A percentile compares a stretch with the other conserved stretches of the same genome.
These are phyloP conservation scores for Ophiostoma himal-ulmi DNA, from an alignment of 2,329 filamentous ascomycete species.

Conservation along the genomic window DNA sequence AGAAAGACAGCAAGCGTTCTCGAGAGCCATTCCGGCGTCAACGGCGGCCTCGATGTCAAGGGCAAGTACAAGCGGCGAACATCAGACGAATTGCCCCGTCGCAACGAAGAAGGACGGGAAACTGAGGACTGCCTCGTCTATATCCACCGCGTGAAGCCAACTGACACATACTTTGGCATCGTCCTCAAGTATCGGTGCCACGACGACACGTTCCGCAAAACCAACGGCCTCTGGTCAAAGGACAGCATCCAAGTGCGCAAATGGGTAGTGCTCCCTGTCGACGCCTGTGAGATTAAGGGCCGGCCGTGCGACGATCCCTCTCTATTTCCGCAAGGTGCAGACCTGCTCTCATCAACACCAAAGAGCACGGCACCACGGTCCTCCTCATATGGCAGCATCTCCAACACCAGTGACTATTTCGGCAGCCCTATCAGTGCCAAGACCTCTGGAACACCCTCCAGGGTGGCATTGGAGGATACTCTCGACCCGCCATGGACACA, in stretches of 20 bases:
- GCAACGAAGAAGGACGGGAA: constrained; percentile 39
- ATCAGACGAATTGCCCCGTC: constrained; percentile 53
- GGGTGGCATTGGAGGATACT: constrained; percentile 30
- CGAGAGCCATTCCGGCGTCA: constrained; percentile 56
- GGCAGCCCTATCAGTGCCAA: constrained; percentile 13
- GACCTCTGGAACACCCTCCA: constrained; percentile 25
- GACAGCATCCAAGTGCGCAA: constrained; percentile 83
- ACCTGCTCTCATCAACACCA: constrained; percentile 49
- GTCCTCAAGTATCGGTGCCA: constrained; percentile 86
- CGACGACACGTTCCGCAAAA: constrained; percentile 73
- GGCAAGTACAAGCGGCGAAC: constrained; percentile 60
- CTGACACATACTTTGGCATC: constrained; percentile 85
- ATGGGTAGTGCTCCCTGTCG: constrained; percentile 76
- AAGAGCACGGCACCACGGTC: constrained; percentile 24
- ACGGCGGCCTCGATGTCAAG: constrained; percentile 50
- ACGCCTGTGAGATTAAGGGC: constrained; percentile 80
- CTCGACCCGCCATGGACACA: constrained; percentile 71
- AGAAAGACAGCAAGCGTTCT: constrained; percentile 54
- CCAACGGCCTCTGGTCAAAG: constrained; percentile 91
- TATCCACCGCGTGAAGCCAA: constrained; percentile 74
- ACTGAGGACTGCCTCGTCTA: constrained; percentile 78
- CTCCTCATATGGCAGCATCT: not conserved
- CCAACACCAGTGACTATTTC: constrained; percentile 17
- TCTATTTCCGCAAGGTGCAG: constrained; percentile 39
- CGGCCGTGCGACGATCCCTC: constrained; percentile 55